Evolutionary conservation across 495 filamentous ascomycete genomes (phyloP).

Genomic region (Pyrenula massariospora): DNA sequence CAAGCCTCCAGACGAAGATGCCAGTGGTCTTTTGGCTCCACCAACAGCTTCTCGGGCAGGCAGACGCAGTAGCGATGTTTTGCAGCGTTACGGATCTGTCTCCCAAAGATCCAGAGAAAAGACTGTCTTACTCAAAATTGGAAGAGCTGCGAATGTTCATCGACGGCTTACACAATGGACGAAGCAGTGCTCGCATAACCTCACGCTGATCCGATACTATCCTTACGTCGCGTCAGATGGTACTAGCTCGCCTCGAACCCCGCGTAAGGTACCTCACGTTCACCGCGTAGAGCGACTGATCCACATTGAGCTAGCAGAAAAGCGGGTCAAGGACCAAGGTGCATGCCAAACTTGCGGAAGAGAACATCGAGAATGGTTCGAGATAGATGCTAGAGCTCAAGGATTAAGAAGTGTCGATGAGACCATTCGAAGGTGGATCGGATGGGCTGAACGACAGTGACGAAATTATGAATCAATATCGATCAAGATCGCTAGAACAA

Average conservation of each 20-base stretch:
- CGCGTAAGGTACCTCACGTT: conserved; percentile 71
- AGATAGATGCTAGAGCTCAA: conserved; percentile 62
- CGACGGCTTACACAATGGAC: conserved; percentile 86
- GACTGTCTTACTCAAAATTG: conserved; percentile 80
- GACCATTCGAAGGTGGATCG: conserved; percentile 73
- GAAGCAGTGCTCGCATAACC: conserved; percentile 77
- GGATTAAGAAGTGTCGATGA: conserved; percentile 71
- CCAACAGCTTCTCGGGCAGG: conserved; percentile 25
- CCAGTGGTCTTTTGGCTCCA: conserved; percentile 43
- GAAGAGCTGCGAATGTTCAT: conserved; percentile 81
- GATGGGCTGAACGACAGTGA: conserved; percentile 53
- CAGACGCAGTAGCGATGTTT: conserved; percentile 53
- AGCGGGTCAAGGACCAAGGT: conserved; percentile 54
- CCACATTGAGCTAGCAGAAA: conserved; percentile 71
- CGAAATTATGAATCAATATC: not conserved
- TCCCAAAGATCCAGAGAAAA: conserved; percentile 24
- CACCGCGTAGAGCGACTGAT: conserved; percentile 86
- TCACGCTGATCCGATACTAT: conserved; percentile 83
- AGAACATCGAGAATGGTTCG: conserved; percentile 94
- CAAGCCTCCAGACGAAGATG: conserved; percentile 43
- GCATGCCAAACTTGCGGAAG: conserved; percentile 71
- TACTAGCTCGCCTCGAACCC: conserved; percentile 7
- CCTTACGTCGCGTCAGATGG: conserved; percentile 55
- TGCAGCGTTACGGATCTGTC: conserved; percentile 41
- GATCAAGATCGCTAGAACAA: no score